A percentile compares a stretch with the other conserved stretches of the same genome.
Evolutionary conservation across 192 early-diverging fungal genomes (phyloP).

Genomic region (Linnemannia hyalina): DNA sequence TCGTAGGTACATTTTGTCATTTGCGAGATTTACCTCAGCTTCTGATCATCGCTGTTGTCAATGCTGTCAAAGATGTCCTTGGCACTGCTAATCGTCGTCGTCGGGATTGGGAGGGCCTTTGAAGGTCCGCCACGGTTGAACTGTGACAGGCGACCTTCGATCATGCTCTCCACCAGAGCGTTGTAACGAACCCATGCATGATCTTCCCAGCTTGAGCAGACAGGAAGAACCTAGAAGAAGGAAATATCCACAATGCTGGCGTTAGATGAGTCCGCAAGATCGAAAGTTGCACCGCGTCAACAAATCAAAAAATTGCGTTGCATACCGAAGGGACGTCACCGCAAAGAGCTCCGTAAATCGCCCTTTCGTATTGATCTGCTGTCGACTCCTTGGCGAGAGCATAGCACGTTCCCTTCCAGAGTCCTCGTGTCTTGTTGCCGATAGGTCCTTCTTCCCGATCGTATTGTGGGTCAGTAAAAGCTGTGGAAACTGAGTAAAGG

Average conservation of each 20-base stretch:
- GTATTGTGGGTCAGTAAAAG: slow-evolving; percentile 32
- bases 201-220: slow-evolving; percentile 91
- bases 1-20: not conserved
- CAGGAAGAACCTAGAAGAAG: slow-evolving; percentile 66
- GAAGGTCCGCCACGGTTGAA: slow-evolving; percentile 35
- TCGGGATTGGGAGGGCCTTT: slow-evolving; percentile 27
- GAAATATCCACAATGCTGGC: not conserved
- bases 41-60: slow-evolving; percentile 23
- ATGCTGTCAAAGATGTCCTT: slow-evolving; percentile 39
- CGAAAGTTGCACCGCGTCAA: not conserved
- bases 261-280: not conserved
- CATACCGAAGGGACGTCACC: slow-evolving; percentile 81
- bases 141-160: slow-evolving; percentile 53
- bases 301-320: not conserved
- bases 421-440: slow-evolving; percentile 73
- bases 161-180: slow-evolving; percentile 73
- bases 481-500: slow-evolving; percentile 37
- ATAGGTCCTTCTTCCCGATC: slow-evolving; percentile 41
- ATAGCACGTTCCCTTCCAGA: slow-evolving; percentile 78
- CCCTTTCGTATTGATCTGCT: slow-evolving; percentile 78
- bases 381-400: slow-evolving; percentile 65
- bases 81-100: slow-evolving; percentile 10
- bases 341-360: slow-evolving; percentile 79
- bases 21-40: slow-evolving; percentile 13
- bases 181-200: slow-evolving; percentile 86